Percentiles rank a stretch among this genome's conserved stretches.
Conservation (phyloP, 176 grass and related monocot genomes). For the Oryza coarctata region DNA sequence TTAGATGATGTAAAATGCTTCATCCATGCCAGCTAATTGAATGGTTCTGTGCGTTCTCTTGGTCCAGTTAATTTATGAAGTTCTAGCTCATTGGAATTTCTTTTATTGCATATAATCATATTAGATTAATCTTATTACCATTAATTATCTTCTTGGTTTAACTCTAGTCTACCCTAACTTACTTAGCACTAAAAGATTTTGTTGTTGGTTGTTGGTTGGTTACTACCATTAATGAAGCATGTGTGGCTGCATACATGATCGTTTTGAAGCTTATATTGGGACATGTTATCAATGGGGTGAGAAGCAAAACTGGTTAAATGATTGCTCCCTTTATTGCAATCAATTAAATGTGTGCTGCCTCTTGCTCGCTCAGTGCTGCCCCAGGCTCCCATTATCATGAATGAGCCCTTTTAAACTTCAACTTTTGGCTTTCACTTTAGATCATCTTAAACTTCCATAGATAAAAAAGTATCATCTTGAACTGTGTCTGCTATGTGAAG, state of each 20-base stretch:
- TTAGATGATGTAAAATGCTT: conserved; percentile 3
- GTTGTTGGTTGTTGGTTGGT: no score
- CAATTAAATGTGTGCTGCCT: not conserved
- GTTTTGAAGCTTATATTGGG: conserved; percentile 9
- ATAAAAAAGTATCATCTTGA: conserved; percentile 24
- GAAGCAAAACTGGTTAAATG: not conserved
- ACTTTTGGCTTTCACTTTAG: conserved; percentile 6
- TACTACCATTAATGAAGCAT: no score
- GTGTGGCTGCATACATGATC: not conserved
- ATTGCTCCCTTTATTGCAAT: conserved; percentile 10
- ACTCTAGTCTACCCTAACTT: no score
- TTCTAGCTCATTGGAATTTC: not conserved
- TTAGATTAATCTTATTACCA: not conserved
- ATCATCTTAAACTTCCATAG: conserved; percentile 27
- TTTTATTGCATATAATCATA: not conserved
- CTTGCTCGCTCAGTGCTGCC: not conserved
- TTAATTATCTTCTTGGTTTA: no score
- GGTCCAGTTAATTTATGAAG: not conserved
- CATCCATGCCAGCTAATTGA: not conserved
- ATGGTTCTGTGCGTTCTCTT: not conserved
- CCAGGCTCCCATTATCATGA: not conserved
- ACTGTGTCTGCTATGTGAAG: conserved; percentile 35
- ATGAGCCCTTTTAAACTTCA: not conserved
- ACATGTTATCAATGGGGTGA: not conserved
- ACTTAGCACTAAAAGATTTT: no score